Conservation (phyloP, 148 eudicot genomes). For the Vaccinium corymbosum region DNA sequence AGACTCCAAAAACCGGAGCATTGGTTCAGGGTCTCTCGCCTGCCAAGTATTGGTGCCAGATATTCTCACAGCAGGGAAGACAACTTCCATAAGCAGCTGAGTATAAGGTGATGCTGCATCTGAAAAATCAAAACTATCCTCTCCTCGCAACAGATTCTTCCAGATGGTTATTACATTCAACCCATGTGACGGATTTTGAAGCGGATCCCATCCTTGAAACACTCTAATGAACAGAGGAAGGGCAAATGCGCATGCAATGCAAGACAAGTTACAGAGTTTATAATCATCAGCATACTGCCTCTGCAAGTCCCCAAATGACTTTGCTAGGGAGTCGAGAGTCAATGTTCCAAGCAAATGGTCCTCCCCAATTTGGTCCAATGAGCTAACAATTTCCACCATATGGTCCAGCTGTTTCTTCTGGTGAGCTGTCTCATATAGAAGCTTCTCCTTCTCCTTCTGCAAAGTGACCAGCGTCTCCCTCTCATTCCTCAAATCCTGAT, state of each 20-base stretch:
- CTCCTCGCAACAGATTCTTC: conserved; percentile 73
- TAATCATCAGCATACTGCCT: conserved; percentile 53
- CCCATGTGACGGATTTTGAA: conserved; percentile 69
- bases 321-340: conserved; percentile 64
- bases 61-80: conserved; percentile 87
- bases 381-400: conserved; percentile 50
- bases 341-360: conserved; percentile 49
- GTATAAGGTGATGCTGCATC: conserved; percentile 54
- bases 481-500: conserved; percentile 72
- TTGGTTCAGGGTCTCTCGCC: conserved; percentile 87
- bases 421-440: conserved; percentile 42
- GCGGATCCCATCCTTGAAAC: conserved; percentile 94
- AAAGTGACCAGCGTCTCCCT: conserved; percentile 63
- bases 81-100: conserved; percentile 76
- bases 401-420: conserved; percentile 63
- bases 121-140: conserved; percentile 41
- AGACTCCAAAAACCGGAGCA: conserved; percentile 66
- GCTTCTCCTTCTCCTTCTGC: conserved; percentile 79
- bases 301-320: conserved; percentile 51
- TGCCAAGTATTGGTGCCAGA: conserved; percentile 86
- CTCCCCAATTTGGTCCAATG: conserved; percentile 48
- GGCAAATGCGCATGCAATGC: conserved; percentile 74
- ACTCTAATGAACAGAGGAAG: conserved; percentile 69
- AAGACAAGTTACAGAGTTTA: conserved; percentile 65
- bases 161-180: conserved; percentile 48